Evolutionary conservation across 75 land plant genomes (phyloP).

Genomic region (Ceratopteris richardii): DNA sequence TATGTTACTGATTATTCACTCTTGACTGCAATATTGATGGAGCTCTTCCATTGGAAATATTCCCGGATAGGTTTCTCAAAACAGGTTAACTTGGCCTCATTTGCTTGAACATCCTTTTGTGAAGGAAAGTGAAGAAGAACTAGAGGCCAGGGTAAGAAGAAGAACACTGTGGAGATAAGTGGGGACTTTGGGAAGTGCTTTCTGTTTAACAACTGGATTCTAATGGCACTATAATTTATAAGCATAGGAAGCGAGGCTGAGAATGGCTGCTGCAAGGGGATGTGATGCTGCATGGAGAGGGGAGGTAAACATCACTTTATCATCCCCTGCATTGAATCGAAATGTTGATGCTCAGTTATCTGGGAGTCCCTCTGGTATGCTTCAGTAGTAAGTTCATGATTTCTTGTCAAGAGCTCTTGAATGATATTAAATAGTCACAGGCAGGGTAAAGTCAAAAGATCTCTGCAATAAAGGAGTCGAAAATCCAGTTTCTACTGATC

Average conservation of each 20-base stretch:
- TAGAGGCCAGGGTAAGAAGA: conserved; percentile 46
- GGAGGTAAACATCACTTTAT: conserved; percentile 38
- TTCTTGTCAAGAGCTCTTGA: no score
- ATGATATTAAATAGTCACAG: conserved; percentile 2
- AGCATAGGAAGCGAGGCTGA: conserved; percentile 51
- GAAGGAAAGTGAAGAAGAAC: conserved; percentile 55
- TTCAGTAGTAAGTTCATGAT: no score
- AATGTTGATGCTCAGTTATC: conserved; percentile 8
- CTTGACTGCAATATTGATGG: no score
- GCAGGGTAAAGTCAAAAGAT: conserved; percentile 15
- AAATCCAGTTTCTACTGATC: conserved; percentile 11
- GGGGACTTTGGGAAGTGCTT: no score
- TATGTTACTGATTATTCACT: background rate
- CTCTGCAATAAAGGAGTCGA: conserved; percentile 8
- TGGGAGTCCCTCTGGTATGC: conserved; percentile 15
- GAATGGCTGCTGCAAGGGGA: conserved; percentile 44
- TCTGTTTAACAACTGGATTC: no score
- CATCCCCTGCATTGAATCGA: conserved; percentile 22
- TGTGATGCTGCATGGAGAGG: conserved; percentile 70
- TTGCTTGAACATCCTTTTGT: conserved; percentile 96
- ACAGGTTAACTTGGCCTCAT: conserved; percentile 86
- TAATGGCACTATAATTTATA: no score
- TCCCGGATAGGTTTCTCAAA: conserved; percentile 61
- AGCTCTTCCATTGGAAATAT: no score
- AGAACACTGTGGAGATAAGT: background rate